These are phyloP conservation scores for Rhododendron henanense DNA, from an alignment of 148 eudicot genomes.

Conservation along the genomic window DNA sequence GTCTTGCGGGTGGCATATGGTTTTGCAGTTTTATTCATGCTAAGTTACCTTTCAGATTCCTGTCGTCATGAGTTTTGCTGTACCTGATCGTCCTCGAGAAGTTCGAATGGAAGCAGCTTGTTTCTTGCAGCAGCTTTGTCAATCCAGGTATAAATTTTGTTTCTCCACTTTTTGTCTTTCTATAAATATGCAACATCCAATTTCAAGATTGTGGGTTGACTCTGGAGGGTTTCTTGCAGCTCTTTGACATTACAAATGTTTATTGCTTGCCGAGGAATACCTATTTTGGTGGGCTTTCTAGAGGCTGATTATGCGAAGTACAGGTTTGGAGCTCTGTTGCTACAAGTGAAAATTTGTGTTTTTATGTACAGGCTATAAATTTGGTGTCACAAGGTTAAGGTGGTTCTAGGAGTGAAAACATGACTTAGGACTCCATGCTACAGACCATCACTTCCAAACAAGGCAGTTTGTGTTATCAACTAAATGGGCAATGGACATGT, in stretches of 20 bases:
- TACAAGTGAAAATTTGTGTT: no score
- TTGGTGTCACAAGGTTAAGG: no score
- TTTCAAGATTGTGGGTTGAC: slow-evolving; percentile 5
- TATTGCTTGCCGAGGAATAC: no score
- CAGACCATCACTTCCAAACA: no score
- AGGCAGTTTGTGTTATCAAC: neutral
- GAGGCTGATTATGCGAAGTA: no score
- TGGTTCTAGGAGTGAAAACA: neutral
- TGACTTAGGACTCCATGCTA: no score
- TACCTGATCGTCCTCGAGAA: slow-evolving; percentile 88
- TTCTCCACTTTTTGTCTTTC: neutral
- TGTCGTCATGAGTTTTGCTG: slow-evolving; percentile 83
- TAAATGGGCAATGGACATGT: neutral
- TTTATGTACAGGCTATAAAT: no score
- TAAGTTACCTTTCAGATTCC: slow-evolving; percentile 53
- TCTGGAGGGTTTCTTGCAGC: no score
- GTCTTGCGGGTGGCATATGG: neutral
- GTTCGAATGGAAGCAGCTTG: slow-evolving; percentile 97
- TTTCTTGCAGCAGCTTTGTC: slow-evolving; percentile 95
- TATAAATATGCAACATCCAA: neutral
- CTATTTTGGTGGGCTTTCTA: no score
- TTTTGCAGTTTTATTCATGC: neutral
- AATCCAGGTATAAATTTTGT: slow-evolving; percentile 58
- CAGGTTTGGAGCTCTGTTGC: no score
- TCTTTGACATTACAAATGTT: no score